Percentiles rank a stretch among this genome's conserved stretches.
Evolutionary conservation across 768 basidiomycete species (phyloP).

Genomic region (Leccinum boreale): DNA sequence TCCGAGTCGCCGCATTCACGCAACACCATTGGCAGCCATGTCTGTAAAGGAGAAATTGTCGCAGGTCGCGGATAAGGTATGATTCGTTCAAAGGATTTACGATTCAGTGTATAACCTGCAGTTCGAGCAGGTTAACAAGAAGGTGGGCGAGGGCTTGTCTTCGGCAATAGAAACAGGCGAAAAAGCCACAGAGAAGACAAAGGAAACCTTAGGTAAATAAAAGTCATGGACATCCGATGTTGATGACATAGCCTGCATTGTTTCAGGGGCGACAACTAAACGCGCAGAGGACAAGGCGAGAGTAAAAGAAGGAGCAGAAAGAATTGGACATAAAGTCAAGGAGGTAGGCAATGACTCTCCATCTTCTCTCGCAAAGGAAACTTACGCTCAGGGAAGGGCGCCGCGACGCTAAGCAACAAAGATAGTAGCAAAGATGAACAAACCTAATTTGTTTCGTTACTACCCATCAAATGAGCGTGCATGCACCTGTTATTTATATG

Average conservation of each 20-base stretch:
- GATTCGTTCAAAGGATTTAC: neutral
- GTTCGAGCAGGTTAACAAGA: conserved; percentile 37
- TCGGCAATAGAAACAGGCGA: conserved; percentile 42
- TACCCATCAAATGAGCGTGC: no score
- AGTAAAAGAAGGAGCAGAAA: conserved; percentile 1
- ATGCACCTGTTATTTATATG: no score
- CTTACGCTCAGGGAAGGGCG: conserved; percentile 10
- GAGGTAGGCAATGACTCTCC: conserved; percentile 4
- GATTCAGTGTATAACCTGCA: neutral
- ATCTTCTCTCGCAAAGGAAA: neutral
- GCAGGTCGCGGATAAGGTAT: conserved; percentile 37
- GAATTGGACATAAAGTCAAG: conserved; percentile 12
- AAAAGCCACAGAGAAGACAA: conserved; percentile 36
- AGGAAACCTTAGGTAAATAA: conserved; percentile 33
- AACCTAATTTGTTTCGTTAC: neutral
- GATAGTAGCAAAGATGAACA: conserved; percentile 18
- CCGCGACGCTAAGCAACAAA: conserved; percentile 6
- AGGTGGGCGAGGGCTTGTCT: conserved; percentile 38
- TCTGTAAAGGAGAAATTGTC: conserved; percentile 39
- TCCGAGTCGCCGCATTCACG: conserved; percentile 26
- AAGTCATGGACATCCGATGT: neutral
- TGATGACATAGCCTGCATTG: neutral
- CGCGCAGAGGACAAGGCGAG: conserved; percentile 2
- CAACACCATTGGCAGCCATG: conserved; percentile 31
- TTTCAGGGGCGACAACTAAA: conserved; percentile 1